Evolutionary conservation across 1,139 yeast genomes (phyloP).

Genomic region (Hyphopichia pseudoburtonii): DNA sequence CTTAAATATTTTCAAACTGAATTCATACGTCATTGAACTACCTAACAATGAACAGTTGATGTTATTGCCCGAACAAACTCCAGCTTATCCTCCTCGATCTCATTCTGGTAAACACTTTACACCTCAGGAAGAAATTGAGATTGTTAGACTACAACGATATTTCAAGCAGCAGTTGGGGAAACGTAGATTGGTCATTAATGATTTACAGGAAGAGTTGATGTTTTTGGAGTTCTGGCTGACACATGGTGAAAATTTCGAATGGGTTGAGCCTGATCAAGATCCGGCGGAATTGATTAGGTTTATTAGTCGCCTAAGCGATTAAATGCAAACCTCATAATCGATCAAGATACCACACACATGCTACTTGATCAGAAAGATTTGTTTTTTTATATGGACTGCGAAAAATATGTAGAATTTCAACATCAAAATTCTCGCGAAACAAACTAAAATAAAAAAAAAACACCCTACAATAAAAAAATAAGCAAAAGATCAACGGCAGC

Average conservation of each 20-base stretch:
- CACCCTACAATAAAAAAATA: too few species aligned
- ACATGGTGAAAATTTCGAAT: conserved; percentile 37
- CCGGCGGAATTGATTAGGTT: conserved; percentile 31
- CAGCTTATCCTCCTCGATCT: background rate
- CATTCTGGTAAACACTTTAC: too few species aligned
- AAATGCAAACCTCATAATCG: too few species aligned
- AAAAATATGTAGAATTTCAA: too few species aligned
- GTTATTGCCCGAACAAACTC: conserved; percentile 4
- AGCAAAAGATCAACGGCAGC: too few species aligned
- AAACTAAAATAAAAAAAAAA: too few species aligned
- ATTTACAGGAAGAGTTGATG: conserved; percentile 34
- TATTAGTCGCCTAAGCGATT: too few species aligned
- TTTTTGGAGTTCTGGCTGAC: conserved; percentile 39
- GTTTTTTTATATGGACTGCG: too few species aligned
- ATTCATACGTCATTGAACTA: conserved; percentile 29
- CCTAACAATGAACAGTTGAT: conserved; percentile 12
- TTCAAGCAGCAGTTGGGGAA: conserved; percentile 26
- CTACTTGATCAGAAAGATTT: too few species aligned
- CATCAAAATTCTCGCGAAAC: too few species aligned
- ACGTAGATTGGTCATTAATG: conserved; percentile 32
- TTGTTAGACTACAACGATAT: conserved; percentile 12
- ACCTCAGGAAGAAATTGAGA: conserved; percentile 5
- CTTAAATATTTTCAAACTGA: conserved; percentile 17
- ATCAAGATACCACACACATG: too few species aligned
- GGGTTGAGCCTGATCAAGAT: conserved; percentile 53